These are phyloP conservation scores for Mortierella sp. DNA, from an alignment of 371 early-diverging fungal genomes.

Conservation along the genomic window DNA sequence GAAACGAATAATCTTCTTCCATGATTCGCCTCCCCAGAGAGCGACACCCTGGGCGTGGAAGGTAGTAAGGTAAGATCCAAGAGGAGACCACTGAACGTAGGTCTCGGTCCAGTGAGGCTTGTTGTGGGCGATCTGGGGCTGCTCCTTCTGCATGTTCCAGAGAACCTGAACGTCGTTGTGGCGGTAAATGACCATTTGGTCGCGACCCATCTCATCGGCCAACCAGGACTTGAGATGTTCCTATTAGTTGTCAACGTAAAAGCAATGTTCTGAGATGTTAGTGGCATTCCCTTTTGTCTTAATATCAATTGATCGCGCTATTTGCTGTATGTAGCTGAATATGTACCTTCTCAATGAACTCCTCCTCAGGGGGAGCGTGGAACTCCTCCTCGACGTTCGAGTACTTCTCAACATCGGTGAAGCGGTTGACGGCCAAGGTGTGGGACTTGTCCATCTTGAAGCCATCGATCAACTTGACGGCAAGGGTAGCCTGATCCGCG, in stretches of 20 bases:
- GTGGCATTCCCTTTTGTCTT: no score
- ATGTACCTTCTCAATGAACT: slow-evolving; percentile 70
- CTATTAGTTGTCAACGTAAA: slow-evolving; percentile 37
- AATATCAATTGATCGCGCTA: background rate
- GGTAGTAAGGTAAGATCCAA: slow-evolving; percentile 93
- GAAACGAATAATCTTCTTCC: slow-evolving; percentile 92
- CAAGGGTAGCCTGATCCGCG: slow-evolving; percentile 85
- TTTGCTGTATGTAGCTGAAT: background rate
- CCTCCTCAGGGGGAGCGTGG: slow-evolving; percentile 75
- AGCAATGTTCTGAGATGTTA: background rate
- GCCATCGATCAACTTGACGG: slow-evolving; percentile 85
- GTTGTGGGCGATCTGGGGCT: slow-evolving; percentile 83
- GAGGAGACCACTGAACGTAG: slow-evolving; percentile 95
- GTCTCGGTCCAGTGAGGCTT: slow-evolving; percentile 94
- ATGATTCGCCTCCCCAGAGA: slow-evolving; percentile 97
- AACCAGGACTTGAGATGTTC: slow-evolving; percentile 95
- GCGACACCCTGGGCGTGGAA: slow-evolving; percentile 95
- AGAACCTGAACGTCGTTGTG: slow-evolving; percentile 87
- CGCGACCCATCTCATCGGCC: slow-evolving; percentile 87
- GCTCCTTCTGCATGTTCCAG: slow-evolving; percentile 92
- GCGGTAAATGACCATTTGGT: slow-evolving; percentile 92
- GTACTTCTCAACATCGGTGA: slow-evolving; percentile 93
- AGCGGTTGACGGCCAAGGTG: slow-evolving; percentile 86
- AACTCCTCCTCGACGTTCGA: slow-evolving; percentile 82
- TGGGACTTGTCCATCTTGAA: slow-evolving; percentile 88